phyloP scores from a whole-genome alignment of 129 eudicot species.

The Helianthus annuus region DNA sequence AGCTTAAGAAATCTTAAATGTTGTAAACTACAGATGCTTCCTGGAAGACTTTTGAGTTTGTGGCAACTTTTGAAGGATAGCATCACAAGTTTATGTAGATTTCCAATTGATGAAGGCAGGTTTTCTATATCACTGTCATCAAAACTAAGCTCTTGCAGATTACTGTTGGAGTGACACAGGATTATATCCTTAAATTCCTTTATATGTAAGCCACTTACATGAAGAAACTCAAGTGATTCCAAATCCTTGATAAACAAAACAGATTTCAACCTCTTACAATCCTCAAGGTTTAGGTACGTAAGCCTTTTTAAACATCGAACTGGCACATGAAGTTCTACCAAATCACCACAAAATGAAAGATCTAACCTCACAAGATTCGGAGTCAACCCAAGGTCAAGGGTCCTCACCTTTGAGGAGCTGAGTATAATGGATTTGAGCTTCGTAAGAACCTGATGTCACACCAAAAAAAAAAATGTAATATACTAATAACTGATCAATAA shows the following conservation, averaged over 20 bases:
- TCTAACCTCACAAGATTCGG: slow-evolving; percentile 28
- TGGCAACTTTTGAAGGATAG: neutral
- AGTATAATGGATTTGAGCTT: slow-evolving; percentile 26
- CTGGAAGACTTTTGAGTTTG: slow-evolving; percentile 10
- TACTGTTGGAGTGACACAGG: neutral
- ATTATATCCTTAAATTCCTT: slow-evolving; percentile 4
- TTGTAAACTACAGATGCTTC: slow-evolving; percentile 17
- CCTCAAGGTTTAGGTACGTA: neutral
- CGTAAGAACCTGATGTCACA: neutral
- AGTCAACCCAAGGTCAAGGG: slow-evolving; percentile 20
- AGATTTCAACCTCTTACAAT: slow-evolving; percentile 7
- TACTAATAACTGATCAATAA: neutral
- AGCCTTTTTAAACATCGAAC: slow-evolving; percentile 15
- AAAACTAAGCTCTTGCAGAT: neutral
- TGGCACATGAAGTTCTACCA: slow-evolving; percentile 24
- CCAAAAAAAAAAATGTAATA: neutral
- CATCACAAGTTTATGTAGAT: slow-evolving; percentile 8
- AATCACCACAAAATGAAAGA: slow-evolving; percentile 15
- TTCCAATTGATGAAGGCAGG: slow-evolving; percentile 28
- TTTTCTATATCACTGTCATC: neutral
- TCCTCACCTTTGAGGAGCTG: neutral
- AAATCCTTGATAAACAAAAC: slow-evolving; percentile 16
- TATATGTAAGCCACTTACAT: neutral
- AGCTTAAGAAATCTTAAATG: neutral
- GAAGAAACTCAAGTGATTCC: slow-evolving; percentile 18